A percentile compares a stretch with the other conserved stretches of the same genome.
Evolutionary conservation across 441 rosid genomes (phyloP).

Genomic region (Brassica hybrid): DNA sequence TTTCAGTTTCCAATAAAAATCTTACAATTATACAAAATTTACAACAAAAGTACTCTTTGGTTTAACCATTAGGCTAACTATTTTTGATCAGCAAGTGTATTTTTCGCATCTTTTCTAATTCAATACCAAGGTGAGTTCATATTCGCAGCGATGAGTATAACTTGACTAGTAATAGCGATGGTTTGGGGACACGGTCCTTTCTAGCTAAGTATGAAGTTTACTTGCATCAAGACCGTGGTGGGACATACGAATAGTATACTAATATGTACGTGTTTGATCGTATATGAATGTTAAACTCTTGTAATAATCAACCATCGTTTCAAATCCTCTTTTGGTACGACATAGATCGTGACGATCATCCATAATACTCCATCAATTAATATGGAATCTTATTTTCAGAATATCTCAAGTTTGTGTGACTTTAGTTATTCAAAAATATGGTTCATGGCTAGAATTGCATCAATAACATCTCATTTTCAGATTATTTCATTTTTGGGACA

Average conservation of each 20-base stretch:
- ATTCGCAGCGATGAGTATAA: constrained; percentile 34
- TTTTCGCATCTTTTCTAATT: neutral
- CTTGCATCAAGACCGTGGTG: constrained; percentile 50
- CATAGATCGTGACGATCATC: neutral
- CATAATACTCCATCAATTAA: too few relatives aligned
- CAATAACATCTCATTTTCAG: too few relatives aligned
- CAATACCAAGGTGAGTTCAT: constrained; percentile 7
- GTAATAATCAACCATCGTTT: constrained; percentile 27
- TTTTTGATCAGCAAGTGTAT: neutral
- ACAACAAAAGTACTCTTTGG: neutral
- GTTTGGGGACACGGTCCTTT: constrained; percentile 36
- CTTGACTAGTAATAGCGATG: constrained; percentile 41
- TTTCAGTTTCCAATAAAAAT: neutral
- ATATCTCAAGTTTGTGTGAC: too few relatives aligned
- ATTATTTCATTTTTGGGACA: too few relatives aligned
- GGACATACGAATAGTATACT: constrained; percentile 31
- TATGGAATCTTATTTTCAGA: too few relatives aligned
- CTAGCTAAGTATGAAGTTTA: constrained; percentile 33
- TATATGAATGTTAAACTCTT: constrained; percentile 19
- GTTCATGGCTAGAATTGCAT: too few relatives aligned
- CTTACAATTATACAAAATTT: neutral
- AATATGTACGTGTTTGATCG: constrained; percentile 16
- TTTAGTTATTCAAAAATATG: too few relatives aligned
- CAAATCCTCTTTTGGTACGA: constrained; percentile 25
- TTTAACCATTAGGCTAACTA: neutral